phyloP scores from a whole-genome alignment of 192 early-diverging fungal genomes.

The Entrophospora sp. region DNA sequence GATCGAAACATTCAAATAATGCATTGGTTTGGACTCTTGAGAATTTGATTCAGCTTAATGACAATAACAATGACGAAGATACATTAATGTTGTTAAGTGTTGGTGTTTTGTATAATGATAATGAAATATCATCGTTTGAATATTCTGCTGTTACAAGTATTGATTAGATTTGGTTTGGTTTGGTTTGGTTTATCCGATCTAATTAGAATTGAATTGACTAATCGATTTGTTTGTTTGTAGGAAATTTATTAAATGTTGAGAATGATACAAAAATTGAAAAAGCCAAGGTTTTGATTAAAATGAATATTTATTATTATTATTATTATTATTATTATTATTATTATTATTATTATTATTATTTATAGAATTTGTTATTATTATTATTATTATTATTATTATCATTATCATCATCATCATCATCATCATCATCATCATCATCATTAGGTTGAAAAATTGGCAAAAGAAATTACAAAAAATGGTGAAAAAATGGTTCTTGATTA shows the following conservation, averaged over 20 bases:
- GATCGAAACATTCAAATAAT: slow-evolving; percentile 10
- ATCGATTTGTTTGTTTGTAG: background rate
- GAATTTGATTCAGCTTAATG: slow-evolving; percentile 3
- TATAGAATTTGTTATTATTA: background rate
- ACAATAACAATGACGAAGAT: background rate
- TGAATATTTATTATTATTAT: too few species aligned
- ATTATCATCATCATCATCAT: background rate
- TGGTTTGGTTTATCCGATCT: background rate
- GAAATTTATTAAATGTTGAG: too few species aligned
- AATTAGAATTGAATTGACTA: background rate
- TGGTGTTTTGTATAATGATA: background rate
- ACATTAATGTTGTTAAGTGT: background rate
- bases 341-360: too few species aligned
- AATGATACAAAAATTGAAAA: too few species aligned
- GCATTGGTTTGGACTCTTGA: background rate
- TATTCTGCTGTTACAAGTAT: slow-evolving; percentile 10
- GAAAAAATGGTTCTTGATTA: background rate
- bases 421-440: background rate
- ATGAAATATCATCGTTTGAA: background rate
- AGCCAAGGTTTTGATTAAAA: too few species aligned
- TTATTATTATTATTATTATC: background rate
- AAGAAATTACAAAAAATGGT: background rate
- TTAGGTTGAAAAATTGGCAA: background rate
- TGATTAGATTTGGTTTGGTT: too few species aligned
- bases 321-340: too few species aligned